Percentiles rank a stretch among this genome's conserved stretches.
Conservation (phyloP, 495 filamentous ascomycete genomes). For the Aspergillus kassunensis region DNA sequence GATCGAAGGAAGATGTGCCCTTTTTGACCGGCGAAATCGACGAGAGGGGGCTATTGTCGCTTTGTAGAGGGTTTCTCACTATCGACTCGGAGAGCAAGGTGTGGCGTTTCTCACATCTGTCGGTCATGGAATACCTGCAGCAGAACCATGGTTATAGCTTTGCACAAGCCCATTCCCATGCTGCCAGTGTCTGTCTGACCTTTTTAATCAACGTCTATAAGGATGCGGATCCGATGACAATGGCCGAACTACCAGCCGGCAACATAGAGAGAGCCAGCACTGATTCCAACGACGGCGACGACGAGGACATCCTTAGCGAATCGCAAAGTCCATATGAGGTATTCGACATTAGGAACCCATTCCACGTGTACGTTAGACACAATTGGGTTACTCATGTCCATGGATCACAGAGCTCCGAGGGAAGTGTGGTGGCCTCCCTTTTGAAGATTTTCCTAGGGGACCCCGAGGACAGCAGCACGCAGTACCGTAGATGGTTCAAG, state of each 20-base stretch:
- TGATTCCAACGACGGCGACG: not conserved
- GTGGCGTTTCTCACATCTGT: constrained; percentile 32
- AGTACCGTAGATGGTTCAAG: constrained; percentile 27
- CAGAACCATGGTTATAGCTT: constrained; percentile 1
- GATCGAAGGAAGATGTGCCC: not conserved
- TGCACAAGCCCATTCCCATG: constrained; percentile 9
- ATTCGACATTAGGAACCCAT: constrained; percentile 7
- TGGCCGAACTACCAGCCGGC: not conserved
- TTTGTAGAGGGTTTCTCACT: constrained; percentile 28
- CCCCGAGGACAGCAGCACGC: constrained; percentile 21
- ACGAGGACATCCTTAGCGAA: too few species aligned
- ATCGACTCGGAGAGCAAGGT: constrained; percentile 23
- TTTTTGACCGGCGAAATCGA: constrained; percentile 12
- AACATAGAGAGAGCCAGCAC: not conserved
- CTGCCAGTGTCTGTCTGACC: constrained; percentile 15
- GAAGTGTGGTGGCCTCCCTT: constrained; percentile 11
- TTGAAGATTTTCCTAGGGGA: constrained; percentile 30
- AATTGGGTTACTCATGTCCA: constrained; percentile 26
- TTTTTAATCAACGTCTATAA: constrained; percentile 3
- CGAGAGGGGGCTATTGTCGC: constrained; percentile 19
- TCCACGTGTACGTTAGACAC: constrained; percentile 24
- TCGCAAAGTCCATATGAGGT: too few species aligned
- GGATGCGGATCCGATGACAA: not conserved
- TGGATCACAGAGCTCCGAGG: constrained; percentile 8
- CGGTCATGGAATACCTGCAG: constrained; percentile 28